Evolutionary conservation across 441 rosid genomes (phyloP).

Genomic region (Gossypium schwendimanii): DNA sequence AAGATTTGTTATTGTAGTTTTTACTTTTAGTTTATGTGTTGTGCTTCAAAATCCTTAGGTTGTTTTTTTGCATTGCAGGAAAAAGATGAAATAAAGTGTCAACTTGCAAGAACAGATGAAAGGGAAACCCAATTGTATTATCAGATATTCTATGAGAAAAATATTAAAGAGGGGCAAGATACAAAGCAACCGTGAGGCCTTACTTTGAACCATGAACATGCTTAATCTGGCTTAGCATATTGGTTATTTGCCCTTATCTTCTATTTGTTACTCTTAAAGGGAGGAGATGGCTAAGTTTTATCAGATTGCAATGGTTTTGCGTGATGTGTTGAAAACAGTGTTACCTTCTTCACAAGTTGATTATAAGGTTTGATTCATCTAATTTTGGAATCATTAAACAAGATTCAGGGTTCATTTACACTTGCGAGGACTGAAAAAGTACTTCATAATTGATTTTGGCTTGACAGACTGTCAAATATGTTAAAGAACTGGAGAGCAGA

Average conservation of each 20-base stretch:
- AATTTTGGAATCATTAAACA: background rate
- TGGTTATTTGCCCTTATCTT: constrained; percentile 18
- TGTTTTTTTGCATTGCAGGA: constrained; percentile 43
- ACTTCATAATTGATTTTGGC: constrained; percentile 12
- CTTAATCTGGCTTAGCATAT: constrained; percentile 15
- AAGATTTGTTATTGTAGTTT: background rate
- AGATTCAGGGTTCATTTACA: constrained; percentile 11
- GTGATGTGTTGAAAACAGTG: constrained; percentile 65
- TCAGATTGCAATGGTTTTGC: constrained; percentile 72
- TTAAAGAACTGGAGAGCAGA: constrained; percentile 66
- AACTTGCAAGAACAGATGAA: constrained; percentile 52
- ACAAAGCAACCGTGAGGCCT: constrained; percentile 68
- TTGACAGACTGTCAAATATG: constrained; percentile 56
- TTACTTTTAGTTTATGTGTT: background rate
- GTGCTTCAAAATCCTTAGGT: background rate
- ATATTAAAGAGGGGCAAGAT: constrained; percentile 53
- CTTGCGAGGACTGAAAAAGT: constrained; percentile 10
- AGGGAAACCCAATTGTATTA: constrained; percentile 64
- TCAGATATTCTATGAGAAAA: constrained; percentile 49
- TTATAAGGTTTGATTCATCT: constrained; percentile 44
- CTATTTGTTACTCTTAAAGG: constrained; percentile 38
- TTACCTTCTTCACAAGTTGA: constrained; percentile 47
- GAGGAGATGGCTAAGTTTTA: constrained; percentile 87
- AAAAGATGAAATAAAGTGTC: constrained; percentile 38
- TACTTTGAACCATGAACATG: constrained; percentile 1